Conservation (phyloP, 2,329 filamentous ascomycete species). For the Septoria petroselini region DNA sequence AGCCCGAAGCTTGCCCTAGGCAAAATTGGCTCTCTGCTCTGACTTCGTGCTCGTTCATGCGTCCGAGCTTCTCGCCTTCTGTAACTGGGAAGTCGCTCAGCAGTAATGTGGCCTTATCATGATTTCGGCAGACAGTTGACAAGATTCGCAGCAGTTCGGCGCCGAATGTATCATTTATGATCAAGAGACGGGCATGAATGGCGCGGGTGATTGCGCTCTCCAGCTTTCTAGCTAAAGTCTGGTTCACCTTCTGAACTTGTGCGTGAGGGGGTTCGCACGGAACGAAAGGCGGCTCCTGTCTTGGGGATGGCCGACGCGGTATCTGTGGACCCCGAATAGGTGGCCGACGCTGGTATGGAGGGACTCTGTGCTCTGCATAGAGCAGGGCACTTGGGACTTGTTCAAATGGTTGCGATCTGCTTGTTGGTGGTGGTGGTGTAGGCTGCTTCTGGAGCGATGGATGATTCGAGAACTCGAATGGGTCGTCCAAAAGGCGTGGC, state of each 20-base stretch:
- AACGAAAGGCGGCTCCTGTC: too few relatives aligned
- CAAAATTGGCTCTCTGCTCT: slow-evolving; percentile 2
- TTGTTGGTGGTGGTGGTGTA: too few relatives aligned
- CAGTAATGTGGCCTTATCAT: background rate
- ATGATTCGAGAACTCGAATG: too few relatives aligned
- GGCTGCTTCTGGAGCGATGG: too few relatives aligned
- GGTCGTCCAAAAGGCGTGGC: too few relatives aligned
- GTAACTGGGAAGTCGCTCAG: background rate
- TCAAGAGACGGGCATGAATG: slow-evolving; percentile 2
- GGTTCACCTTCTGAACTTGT: background rate
- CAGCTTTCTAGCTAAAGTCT: background rate
- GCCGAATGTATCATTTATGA: slow-evolving; percentile 1
- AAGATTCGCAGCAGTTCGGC: background rate
- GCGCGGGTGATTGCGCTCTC: background rate
- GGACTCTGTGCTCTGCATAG: too few relatives aligned
- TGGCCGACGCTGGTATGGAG: too few relatives aligned
- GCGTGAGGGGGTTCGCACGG: too few relatives aligned
- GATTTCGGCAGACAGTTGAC: background rate
- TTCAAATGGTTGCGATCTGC: too few relatives aligned
- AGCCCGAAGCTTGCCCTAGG: background rate
- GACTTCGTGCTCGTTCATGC: background rate
- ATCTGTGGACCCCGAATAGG: too few relatives aligned
- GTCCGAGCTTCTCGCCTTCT: background rate
- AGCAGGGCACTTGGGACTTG: too few relatives aligned
- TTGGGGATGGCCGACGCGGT: too few relatives aligned